Evolutionary conservation across 352 stramenopile genomes (phyloP).

Genomic region (Phytophthora tubulina): DNA sequence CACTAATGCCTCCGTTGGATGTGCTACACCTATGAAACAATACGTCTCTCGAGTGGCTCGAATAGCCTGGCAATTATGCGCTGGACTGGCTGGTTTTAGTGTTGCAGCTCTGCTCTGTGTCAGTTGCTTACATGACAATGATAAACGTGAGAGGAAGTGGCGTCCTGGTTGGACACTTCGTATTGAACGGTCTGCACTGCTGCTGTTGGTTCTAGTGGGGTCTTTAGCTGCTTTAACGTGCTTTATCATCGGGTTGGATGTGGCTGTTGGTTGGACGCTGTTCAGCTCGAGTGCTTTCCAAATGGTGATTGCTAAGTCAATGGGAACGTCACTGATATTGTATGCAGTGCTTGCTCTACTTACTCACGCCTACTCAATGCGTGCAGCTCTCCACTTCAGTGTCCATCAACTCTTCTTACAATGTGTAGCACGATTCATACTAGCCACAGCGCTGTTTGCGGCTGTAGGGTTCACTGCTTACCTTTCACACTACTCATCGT

Average conservation of each 20-base stretch:
- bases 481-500: slow-evolving; percentile 46
- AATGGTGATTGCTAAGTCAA: slow-evolving; percentile 52
- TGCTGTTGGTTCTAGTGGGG: slow-evolving; percentile 36
- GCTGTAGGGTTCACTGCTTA: slow-evolving; percentile 45
- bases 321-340: slow-evolving; percentile 46
- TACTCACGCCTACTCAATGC: slow-evolving; percentile 48
- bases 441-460: slow-evolving; percentile 41
- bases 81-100: slow-evolving; percentile 22
- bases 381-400: slow-evolving; percentile 43
- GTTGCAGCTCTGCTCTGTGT: slow-evolving; percentile 29
- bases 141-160: slow-evolving; percentile 22
- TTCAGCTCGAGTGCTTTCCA: slow-evolving; percentile 64
- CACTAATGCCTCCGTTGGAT: slow-evolving; percentile 28
- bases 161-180: slow-evolving; percentile 29
- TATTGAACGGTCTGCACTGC: slow-evolving; percentile 10
- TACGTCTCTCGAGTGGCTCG: slow-evolving; percentile 43
- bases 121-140: slow-evolving; percentile 14
- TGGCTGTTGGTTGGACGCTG: slow-evolving; percentile 45
- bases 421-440: slow-evolving; percentile 21
- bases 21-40: slow-evolving; percentile 42
- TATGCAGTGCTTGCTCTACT: slow-evolving; percentile 42
- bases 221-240: slow-evolving; percentile 43
- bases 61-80: slow-evolving; percentile 35
- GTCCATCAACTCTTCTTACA: slow-evolving; percentile 63
- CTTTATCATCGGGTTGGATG: slow-evolving; percentile 52